Percentiles rank a stretch among this genome's conserved stretches.
These are phyloP conservation scores for Fusarium scirpi DNA, from an alignment of 2,329 filamentous ascomycete genomes.

Conservation along the genomic window DNA sequence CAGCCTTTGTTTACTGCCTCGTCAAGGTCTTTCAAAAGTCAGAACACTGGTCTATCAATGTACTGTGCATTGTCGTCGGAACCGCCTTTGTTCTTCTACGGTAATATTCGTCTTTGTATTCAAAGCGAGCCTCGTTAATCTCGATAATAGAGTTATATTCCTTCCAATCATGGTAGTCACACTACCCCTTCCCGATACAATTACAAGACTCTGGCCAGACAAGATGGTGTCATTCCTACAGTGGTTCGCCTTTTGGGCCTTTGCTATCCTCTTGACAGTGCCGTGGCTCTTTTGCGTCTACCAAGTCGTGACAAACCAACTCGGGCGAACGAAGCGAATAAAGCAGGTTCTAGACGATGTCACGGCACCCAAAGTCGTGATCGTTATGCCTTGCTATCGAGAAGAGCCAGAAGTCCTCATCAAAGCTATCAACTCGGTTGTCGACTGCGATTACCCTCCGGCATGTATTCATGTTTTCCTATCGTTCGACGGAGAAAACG, in stretches of 20 bases:
- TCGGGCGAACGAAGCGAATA: slow-evolving; percentile 84
- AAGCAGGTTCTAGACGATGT: slow-evolving; percentile 86
- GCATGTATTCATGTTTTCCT: slow-evolving; percentile 95
- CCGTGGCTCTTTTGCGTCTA: slow-evolving; percentile 96
- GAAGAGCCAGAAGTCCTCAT: slow-evolving; percentile 87
- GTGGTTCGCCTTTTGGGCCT: slow-evolving; percentile 97
- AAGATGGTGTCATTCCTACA: slow-evolving; percentile 79
- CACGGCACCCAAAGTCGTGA: slow-evolving; percentile 91
- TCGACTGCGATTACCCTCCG: slow-evolving; percentile 92
- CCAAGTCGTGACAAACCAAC: slow-evolving; percentile 86
- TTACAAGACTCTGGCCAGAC: slow-evolving; percentile 79
- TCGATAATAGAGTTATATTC: slow-evolving; percentile 75
- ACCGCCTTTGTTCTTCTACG: slow-evolving; percentile 79
- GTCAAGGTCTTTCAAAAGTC: slow-evolving; percentile 90
- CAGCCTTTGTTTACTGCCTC: slow-evolving; percentile 93
- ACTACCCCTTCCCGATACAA: slow-evolving; percentile 79
- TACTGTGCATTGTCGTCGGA: slow-evolving; percentile 82
- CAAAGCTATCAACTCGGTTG: slow-evolving; percentile 89
- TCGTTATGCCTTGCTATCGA: slow-evolving; percentile 97
- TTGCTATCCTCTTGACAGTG: slow-evolving; percentile 84
- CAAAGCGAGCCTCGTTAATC: not conserved
- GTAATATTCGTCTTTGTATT: slow-evolving; percentile 58
- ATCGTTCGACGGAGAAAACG: slow-evolving; percentile 91
- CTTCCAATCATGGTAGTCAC: slow-evolving; percentile 95
- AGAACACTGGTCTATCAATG: slow-evolving; percentile 84